Conservation (phyloP, 2,329 filamentous ascomycete species). For the Colletotrichum phormii region DNA sequence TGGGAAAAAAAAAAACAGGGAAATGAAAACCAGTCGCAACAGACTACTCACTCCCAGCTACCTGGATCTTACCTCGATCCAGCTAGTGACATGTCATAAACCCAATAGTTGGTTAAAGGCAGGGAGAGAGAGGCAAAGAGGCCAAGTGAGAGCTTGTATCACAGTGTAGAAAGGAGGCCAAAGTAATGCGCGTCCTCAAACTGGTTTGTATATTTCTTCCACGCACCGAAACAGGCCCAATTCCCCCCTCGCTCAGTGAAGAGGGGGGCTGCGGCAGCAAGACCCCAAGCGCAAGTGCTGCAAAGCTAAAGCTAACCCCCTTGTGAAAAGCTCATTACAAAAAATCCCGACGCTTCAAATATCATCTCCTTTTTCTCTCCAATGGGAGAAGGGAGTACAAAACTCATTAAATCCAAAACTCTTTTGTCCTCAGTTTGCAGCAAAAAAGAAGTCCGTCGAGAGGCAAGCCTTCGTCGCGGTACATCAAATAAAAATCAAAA, state of each 20-base stretch:
- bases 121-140: too few species aligned
- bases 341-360: background rate
- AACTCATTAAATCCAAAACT: slow-evolving; percentile 31
- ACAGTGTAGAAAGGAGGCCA: too few species aligned
- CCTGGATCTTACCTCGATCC: background rate
- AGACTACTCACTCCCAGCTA: background rate
- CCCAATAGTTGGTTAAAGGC: background rate
- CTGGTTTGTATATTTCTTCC: slow-evolving; percentile 13
- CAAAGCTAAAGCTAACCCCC: background rate
- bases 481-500: background rate
- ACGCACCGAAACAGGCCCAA: background rate
- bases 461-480: slow-evolving; percentile 16
- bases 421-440: background rate
- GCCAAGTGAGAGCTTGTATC: too few species aligned
- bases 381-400: background rate
- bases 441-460: background rate
- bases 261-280: background rate
- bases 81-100: background rate
- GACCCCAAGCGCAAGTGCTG: too few species aligned
- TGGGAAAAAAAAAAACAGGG: background rate
- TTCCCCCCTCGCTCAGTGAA: background rate
- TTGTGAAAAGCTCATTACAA: slow-evolving; percentile 18
- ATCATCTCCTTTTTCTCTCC: background rate
- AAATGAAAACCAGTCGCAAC: background rate
- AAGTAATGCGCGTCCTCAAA: slow-evolving; percentile 4